Base-by-base conservation (phyloP, 108 stramenopile species). In the Cylindrotheca fusiformis region DNA sequence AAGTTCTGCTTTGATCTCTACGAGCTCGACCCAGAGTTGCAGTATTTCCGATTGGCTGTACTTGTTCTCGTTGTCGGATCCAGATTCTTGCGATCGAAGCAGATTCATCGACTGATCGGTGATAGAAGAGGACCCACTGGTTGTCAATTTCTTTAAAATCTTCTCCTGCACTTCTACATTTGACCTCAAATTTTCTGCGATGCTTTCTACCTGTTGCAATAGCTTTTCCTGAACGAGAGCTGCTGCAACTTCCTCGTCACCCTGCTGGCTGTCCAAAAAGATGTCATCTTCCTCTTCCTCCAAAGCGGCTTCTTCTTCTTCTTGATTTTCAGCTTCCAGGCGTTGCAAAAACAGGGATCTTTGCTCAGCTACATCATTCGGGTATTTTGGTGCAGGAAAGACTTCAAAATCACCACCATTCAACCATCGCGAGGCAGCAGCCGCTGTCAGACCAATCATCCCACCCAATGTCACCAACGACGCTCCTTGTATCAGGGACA, bases 391-490 rank as follows among this genome's bases (percentile, higher is more conserved):
- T 32, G 83, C 79, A 24, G 91, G 91, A 55, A 87, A 80, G 23
- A 93, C 24, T 8, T 72, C 67, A 70, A 93, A 93, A 50, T 87
- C 88, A 14, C 87, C 91, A 22, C 91, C 91, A 71, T 93, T 93
- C 56, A 93, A 62, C 91, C 91, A 93, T 58, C 91, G 84, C 0
- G 83, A 46, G 5, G 88, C 84, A 14, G 91, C 91, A 20, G 77
- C 82, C 8, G 77, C 82, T 1, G 71, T 70, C 41, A 83, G 44
- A 2, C 82, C 82, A 4, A 83, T 28, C 10, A 73, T 41, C 2
- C 77, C 69, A 29, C 82, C 82, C 21, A 75, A 58, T 5, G 78
- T 47, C 27, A 77, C 57, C 20, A 69, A 41, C 4, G 69, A 67
- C 27, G 52, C 33, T 2, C 65, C 68, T 19, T 60, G 60, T 18